These are phyloP conservation scores for Strobilomyces dryophilus DNA, from an alignment of 768 basidiomycete species.

Conservation along the genomic window DNA sequence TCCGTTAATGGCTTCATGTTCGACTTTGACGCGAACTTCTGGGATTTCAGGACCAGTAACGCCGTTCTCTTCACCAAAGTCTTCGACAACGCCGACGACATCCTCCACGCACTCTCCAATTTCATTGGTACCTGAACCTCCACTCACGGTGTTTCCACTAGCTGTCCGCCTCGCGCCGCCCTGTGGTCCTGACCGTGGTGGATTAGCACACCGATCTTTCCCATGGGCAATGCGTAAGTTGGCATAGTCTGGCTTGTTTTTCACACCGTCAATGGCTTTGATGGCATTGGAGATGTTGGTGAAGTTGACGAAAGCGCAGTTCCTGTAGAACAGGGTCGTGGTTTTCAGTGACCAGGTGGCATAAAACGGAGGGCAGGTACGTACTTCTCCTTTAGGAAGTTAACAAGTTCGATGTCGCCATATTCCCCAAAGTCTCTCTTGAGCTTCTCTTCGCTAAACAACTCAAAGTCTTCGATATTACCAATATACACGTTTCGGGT, in stretches of 20 bases:
- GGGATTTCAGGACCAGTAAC: conserved; percentile 28
- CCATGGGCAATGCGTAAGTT: conserved; percentile 90
- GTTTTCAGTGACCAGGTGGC: not conserved
- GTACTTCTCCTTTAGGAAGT: conserved; percentile 91
- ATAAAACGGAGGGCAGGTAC: conserved; percentile 35
- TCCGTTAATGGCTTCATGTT: conserved; percentile 24
- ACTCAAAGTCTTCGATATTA: conserved; percentile 92
- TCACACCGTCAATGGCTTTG: conserved; percentile 97
- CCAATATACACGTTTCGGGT: conserved; percentile 97
- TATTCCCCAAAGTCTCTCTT: conserved; percentile 93
- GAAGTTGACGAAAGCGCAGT: conserved; percentile 95
- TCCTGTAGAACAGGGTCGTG: conserved; percentile 42
- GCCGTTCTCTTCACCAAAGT: conserved; percentile 23
- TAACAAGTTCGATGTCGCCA: conserved; percentile 96
- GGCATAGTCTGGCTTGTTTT: conserved; percentile 86
- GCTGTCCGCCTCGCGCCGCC: conserved; percentile 53
- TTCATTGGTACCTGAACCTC: conserved; percentile 11
- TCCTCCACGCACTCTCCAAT: conserved; percentile 22
- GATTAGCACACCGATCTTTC: conserved; percentile 93
- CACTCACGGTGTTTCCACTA: conserved; percentile 34
- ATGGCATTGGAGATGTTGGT: conserved; percentile 93
- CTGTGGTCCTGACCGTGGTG: conserved; percentile 79
- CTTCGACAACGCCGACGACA: conserved; percentile 14
- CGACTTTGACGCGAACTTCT: conserved; percentile 44
- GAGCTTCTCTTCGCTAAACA: conserved; percentile 84